Conservation (phyloP, 768 basidiomycete genomes). For the Rhodotorula sphaerocarpa region DNA sequence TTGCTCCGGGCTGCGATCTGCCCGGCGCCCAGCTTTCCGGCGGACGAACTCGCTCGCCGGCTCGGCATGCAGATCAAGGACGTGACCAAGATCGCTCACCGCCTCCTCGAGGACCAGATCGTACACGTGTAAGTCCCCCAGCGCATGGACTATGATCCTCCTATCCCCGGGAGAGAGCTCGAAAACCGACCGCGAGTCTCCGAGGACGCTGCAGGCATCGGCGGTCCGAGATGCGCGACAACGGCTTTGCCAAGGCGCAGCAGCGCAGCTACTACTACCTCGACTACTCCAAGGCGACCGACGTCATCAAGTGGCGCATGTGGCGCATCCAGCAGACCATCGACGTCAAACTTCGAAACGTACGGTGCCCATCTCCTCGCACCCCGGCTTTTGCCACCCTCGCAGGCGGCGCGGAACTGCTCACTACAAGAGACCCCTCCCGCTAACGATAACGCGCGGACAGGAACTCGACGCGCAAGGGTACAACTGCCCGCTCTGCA, state of each 20-base stretch:
- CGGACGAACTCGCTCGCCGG: slow-evolving; percentile 83
- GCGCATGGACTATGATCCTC: neutral
- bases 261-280: slow-evolving; percentile 93
- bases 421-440: too few species aligned
- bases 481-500: slow-evolving; percentile 88
- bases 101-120: slow-evolving; percentile 66
- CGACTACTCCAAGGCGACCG: slow-evolving; percentile 88
- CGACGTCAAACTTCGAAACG: slow-evolving; percentile 80
- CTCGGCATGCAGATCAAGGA: slow-evolving; percentile 85
- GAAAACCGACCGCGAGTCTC: neutral
- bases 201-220: slow-evolving; percentile 51
- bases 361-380: slow-evolving; percentile 4
- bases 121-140: slow-evolving; percentile 59
- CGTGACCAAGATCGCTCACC: slow-evolving; percentile 77
- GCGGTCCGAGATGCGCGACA: slow-evolving; percentile 80
- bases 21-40: slow-evolving; percentile 60
- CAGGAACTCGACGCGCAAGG: slow-evolving; percentile 95
- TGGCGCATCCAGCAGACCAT: slow-evolving; percentile 84
- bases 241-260: slow-evolving; percentile 70
- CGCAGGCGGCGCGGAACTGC: too few species aligned
- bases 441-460: neutral
- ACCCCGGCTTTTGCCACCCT: neutral
- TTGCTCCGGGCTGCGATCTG: too few species aligned
- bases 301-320: slow-evolving; percentile 95
- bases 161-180: too few species aligned